Evolutionary conservation across 2,329 filamentous ascomycete genomes (phyloP).

Genomic region (Chalara sp.): DNA sequence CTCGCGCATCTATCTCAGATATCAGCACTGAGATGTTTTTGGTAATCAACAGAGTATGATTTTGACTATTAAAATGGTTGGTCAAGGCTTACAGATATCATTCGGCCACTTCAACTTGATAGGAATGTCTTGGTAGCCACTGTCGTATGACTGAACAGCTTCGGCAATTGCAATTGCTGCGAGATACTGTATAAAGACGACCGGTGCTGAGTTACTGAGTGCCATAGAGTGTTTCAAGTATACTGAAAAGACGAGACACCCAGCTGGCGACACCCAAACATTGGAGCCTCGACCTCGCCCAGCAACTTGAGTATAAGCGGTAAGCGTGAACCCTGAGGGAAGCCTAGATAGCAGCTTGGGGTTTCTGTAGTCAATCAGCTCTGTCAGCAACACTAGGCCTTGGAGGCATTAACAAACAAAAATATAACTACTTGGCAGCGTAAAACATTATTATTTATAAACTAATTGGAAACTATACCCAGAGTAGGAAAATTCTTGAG

Average conservation of each 20-base stretch:
- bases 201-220: slow-evolving; percentile 64
- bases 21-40: too few relatives aligned
- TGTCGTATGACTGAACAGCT: slow-evolving; percentile 73
- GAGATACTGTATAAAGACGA: slow-evolving; percentile 92
- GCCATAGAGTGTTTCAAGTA: slow-evolving; percentile 77
- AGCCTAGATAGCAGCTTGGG: slow-evolving; percentile 67
- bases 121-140: slow-evolving; percentile 66
- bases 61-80: not conserved
- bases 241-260: slow-evolving; percentile 80
- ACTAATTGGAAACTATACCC: too few relatives aligned
- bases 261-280: slow-evolving; percentile 88
- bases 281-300: slow-evolving; percentile 85
- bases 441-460: too few relatives aligned
- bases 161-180: slow-evolving; percentile 81
- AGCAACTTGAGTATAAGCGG: slow-evolving; percentile 81
- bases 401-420: too few relatives aligned
- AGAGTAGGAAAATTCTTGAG: too few relatives aligned
- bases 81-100: slow-evolving; percentile 63
- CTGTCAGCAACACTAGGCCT: not conserved
- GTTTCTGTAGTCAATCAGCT: slow-evolving; percentile 48
- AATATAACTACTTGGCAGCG: too few relatives aligned
- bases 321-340: slow-evolving; percentile 79
- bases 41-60: not conserved
- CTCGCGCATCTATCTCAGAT: slow-evolving; percentile 49
- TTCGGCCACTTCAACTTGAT: slow-evolving; percentile 97